Conservation (phyloP, 2,329 filamentous ascomycete species). For the Botryotinia convoluta region DNA sequence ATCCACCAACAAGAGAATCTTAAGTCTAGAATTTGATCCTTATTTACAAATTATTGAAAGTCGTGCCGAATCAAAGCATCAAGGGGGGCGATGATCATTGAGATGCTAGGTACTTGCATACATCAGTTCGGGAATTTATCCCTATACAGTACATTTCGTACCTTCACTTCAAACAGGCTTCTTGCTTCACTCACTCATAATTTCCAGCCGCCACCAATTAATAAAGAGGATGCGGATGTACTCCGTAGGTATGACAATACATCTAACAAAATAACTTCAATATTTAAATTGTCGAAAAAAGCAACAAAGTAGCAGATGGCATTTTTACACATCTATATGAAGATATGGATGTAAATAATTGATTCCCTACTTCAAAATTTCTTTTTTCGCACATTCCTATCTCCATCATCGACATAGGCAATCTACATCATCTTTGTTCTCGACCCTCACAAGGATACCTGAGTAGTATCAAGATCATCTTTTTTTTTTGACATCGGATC, state of each 20-base stretch:
- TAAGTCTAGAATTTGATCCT: neutral
- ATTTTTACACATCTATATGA: neutral
- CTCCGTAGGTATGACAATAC: neutral
- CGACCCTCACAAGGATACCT: constrained; percentile 7
- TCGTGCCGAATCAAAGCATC: neutral
- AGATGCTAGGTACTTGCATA: neutral
- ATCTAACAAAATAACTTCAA: neutral
- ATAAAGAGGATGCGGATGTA: neutral
- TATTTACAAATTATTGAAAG: neutral
- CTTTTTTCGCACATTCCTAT: neutral
- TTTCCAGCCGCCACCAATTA: neutral
- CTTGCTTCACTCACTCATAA: neutral
- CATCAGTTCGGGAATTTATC: neutral
- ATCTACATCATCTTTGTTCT: constrained; percentile 3
- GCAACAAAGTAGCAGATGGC: neutral
- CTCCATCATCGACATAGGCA: neutral
- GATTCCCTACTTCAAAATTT: neutral
- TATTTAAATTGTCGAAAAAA: neutral
- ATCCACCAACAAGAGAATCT: neutral
- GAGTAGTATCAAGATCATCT: constrained; percentile 3
- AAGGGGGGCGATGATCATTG: neutral
- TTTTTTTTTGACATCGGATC: constrained; percentile 15
- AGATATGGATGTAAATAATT: neutral
- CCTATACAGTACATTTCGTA: neutral
- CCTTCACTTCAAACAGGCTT: neutral